Conservation (phyloP, 352 stramenopile species). For the Globisporangium barbulae region DNA sequence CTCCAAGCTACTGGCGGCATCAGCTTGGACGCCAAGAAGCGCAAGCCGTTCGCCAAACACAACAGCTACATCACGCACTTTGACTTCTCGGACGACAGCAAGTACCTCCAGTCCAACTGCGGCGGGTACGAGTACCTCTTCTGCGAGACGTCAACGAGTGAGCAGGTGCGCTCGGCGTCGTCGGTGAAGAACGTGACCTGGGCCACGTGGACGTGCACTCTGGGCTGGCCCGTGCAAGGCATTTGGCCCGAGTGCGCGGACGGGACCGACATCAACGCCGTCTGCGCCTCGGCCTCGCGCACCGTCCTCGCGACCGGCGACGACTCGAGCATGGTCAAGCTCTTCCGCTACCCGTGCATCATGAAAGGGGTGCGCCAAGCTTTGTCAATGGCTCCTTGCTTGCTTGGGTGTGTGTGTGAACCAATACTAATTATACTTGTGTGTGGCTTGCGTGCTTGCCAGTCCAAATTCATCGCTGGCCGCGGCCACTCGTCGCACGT, state of each 20-base stretch:
- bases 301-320: conserved; percentile 78
- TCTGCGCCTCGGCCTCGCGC: conserved; percentile 62
- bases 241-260: conserved; percentile 83
- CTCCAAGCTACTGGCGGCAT: conserved; percentile 13
- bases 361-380: conserved; percentile 46
- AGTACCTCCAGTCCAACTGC: conserved; percentile 72
- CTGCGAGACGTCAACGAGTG: conserved; percentile 74
- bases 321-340: conserved; percentile 76
- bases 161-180: conserved; percentile 81
- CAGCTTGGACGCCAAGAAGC: conserved; percentile 39
- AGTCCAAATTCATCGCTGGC: conserved; percentile 50
- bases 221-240: conserved; percentile 91
- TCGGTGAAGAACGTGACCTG: conserved; percentile 79
- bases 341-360: conserved; percentile 86
- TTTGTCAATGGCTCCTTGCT: not conserved
- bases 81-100: conserved; percentile 74
- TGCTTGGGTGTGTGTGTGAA: not conserved
- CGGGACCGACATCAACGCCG: conserved; percentile 81
- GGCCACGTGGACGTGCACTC: conserved; percentile 87
- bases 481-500: conserved; percentile 81
- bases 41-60: conserved; percentile 73
- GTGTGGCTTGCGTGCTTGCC: conserved; percentile 1
- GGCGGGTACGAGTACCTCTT: conserved; percentile 91
- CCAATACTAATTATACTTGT: not conserved
- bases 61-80: conserved; percentile 85